Conservation (phyloP, 2,329 filamentous ascomycete genomes). For the Cucurbitaria berberidis region DNA sequence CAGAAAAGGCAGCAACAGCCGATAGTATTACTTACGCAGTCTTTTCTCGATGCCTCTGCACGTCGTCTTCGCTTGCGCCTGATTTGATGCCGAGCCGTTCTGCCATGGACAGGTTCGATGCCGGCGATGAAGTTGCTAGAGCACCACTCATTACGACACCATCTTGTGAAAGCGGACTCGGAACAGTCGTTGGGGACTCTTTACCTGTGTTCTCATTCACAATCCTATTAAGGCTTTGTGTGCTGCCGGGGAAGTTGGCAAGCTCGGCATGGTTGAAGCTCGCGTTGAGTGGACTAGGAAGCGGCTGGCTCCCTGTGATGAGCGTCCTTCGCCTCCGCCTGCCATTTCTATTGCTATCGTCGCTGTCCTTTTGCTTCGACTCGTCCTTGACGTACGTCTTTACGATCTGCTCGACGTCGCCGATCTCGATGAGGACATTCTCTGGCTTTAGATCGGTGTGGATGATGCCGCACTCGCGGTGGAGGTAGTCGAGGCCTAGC, state of each 20-base stretch:
- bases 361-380: slow-evolving; percentile 67
- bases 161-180: slow-evolving; percentile 50
- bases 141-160: slow-evolving; percentile 62
- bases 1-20: not conserved
- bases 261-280: slow-evolving; percentile 83
- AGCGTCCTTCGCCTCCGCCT: slow-evolving; percentile 87
- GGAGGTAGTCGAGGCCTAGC: slow-evolving; percentile 92
- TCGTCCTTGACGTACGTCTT: slow-evolving; percentile 93
- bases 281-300: slow-evolving; percentile 92
- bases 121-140: slow-evolving; percentile 56
- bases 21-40: slow-evolving; percentile 76
- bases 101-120: slow-evolving; percentile 62
- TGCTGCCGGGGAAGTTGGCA: slow-evolving; percentile 61
- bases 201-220: slow-evolving; percentile 74
- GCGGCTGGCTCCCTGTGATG: slow-evolving; percentile 94
- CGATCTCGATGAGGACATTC: slow-evolving; percentile 98
- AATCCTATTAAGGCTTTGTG: slow-evolving; percentile 82
- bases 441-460: slow-evolving; percentile 98
- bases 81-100: slow-evolving; percentile 63
- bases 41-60: slow-evolving; percentile 85
- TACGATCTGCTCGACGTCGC: slow-evolving; percentile 97
- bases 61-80: slow-evolving; percentile 57
- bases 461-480: slow-evolving; percentile 98
- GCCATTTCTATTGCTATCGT: slow-evolving; percentile 92
- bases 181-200: slow-evolving; percentile 51